Conservation (phyloP, 2,329 filamentous ascomycete species). For the Aspergillus carbonarius region DNA sequence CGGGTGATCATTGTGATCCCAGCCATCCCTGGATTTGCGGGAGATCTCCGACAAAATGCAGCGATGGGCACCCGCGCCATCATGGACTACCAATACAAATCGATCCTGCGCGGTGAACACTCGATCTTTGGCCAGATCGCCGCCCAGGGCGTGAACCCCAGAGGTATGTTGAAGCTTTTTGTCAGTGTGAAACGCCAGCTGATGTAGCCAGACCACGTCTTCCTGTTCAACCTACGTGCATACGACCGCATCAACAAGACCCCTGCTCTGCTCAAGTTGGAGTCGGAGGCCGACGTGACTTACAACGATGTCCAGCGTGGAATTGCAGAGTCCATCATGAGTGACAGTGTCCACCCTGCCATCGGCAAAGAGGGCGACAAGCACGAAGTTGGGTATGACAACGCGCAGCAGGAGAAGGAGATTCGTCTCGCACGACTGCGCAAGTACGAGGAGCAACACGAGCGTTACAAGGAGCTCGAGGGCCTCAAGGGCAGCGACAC, state of each 20-base stretch:
- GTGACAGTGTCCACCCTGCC: conserved; percentile 61
- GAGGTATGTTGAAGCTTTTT: conserved; percentile 27
- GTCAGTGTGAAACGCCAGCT: conserved; percentile 37
- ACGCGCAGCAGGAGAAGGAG: conserved; percentile 40
- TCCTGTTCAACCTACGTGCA: conserved; percentile 88
- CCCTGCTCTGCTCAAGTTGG: conserved; percentile 67
- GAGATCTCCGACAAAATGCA: conserved; percentile 79
- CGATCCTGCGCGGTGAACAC: conserved; percentile 84
- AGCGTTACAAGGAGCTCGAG: conserved; percentile 19
- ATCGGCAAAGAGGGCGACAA: conserved; percentile 47
- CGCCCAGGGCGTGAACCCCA: conserved; percentile 72
- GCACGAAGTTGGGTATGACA: conserved; percentile 40
- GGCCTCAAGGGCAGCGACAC: conserved; percentile 48
- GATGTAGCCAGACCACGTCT: conserved; percentile 65
- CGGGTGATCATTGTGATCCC: conserved; percentile 87
- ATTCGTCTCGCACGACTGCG: conserved; percentile 42
- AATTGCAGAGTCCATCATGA: conserved; percentile 86
- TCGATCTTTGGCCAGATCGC: conserved; percentile 82
- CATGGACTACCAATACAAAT: conserved; percentile 99
- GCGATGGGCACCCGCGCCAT: conserved; percentile 87
- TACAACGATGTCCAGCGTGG: conserved; percentile 87
- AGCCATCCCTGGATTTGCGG: conserved; percentile 89
- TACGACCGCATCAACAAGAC: conserved; percentile 92
- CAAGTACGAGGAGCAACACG: conserved; percentile 20
- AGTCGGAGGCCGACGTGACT: conserved; percentile 76